phyloP scores from a whole-genome alignment of 768 basidiomycete genomes.

The Boletus vermiculosoides region DNA sequence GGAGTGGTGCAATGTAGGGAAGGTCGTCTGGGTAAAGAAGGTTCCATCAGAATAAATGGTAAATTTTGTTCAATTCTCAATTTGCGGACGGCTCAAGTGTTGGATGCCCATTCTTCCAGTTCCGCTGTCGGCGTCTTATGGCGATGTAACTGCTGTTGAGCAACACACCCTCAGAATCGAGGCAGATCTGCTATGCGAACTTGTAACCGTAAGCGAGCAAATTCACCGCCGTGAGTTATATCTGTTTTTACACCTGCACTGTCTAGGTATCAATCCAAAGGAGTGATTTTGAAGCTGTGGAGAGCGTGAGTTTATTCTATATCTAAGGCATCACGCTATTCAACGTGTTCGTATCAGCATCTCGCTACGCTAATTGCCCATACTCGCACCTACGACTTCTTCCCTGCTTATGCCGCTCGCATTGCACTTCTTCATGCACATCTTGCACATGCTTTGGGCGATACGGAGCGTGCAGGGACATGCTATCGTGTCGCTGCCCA shows the following conservation, averaged over 20 bases:
- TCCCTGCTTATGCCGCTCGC: constrained; percentile 53
- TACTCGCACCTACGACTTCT: constrained; percentile 57
- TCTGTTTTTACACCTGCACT: neutral
- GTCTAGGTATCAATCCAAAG: constrained; percentile 62
- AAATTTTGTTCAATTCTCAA: neutral
- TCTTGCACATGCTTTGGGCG: constrained; percentile 65
- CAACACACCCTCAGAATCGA: constrained; percentile 56
- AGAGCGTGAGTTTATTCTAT: constrained; percentile 41
- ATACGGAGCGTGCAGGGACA: constrained; percentile 49
- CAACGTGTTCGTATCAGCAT: constrained; percentile 20
- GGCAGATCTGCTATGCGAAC: constrained; percentile 70
- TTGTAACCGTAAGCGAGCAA: constrained; percentile 53
- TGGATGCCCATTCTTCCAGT: constrained; percentile 36
- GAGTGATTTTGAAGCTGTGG: constrained; percentile 64
- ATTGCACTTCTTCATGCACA: constrained; percentile 71
- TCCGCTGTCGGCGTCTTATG: constrained; percentile 51
- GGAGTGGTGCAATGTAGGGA: constrained; percentile 49
- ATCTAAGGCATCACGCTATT: neutral
- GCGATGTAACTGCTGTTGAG: constrained; percentile 50
- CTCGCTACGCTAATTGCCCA: constrained; percentile 57
- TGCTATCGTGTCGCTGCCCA: constrained; percentile 65
- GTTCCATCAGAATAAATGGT: constrained; percentile 17
- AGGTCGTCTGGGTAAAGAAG: constrained; percentile 38
- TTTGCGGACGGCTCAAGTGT: neutral
- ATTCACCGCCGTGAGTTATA: neutral